Conservation (phyloP, 768 basidiomycete genomes). For the Megacollybia marginata region DNA sequence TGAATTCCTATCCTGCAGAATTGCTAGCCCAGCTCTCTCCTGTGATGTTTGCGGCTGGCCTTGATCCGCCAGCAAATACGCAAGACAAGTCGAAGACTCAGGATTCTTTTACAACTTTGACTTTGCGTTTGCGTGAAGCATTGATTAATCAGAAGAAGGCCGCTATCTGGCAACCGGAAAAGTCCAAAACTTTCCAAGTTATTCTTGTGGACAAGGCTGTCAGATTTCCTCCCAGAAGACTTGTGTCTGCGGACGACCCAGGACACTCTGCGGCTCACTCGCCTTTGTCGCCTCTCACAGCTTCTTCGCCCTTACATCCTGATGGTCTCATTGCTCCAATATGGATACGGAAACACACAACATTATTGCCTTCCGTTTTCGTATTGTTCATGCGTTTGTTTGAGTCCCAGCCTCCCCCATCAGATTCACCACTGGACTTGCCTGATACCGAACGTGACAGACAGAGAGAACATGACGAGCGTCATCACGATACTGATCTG, state of each 20-base stretch:
- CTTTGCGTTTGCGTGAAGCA: constrained; percentile 58
- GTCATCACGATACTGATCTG: constrained; percentile 65
- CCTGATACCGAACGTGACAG: constrained; percentile 47
- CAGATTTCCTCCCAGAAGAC: constrained; percentile 84
- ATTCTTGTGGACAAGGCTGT: constrained; percentile 78
- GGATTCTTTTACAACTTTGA: constrained; percentile 58
- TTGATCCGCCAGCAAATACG: constrained; percentile 30
- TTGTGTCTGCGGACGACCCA: constrained; percentile 52
- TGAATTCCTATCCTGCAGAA: constrained; percentile 94
- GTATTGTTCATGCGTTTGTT: constrained; percentile 83
- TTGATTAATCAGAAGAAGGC: constrained; percentile 57
- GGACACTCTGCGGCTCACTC: constrained; percentile 63
- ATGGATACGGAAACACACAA: constrained; percentile 95
- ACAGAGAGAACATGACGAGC: constrained; percentile 62
- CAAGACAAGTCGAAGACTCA: constrained; percentile 22
- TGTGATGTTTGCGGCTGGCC: constrained; percentile 91
- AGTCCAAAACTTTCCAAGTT: constrained; percentile 69
- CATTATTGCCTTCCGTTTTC: constrained; percentile 88
- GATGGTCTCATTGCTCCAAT: constrained; percentile 97
- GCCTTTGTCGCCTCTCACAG: constrained; percentile 87
- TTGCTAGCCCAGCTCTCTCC: constrained; percentile 84
- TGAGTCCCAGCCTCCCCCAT: constrained; percentile 45
- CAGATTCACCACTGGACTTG: constrained; percentile 47
- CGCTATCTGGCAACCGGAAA: constrained; percentile 68
- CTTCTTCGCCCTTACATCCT: constrained; percentile 83